Evolutionary conservation across 2,329 filamentous ascomycete species (phyloP).

Genomic region (Trichoderma sp.): DNA sequence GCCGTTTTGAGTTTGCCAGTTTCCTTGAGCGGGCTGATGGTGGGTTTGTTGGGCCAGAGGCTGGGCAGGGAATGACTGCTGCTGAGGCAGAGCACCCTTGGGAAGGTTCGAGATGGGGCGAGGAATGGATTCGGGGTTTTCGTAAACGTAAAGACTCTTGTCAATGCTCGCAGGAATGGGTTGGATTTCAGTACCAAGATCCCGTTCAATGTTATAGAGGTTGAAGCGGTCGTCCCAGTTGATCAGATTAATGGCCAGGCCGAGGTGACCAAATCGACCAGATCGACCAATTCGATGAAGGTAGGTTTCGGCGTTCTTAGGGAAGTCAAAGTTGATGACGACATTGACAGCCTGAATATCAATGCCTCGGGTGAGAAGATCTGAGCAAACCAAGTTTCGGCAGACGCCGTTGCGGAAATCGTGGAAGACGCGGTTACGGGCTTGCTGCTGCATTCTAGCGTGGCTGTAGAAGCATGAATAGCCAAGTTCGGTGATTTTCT

Average conservation of each 20-base stretch:
- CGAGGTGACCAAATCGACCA: constrained; percentile 92
- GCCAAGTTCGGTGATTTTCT: constrained; percentile 98
- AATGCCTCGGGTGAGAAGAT: constrained; percentile 95
- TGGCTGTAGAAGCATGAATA: constrained; percentile 99
- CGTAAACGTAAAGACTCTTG: constrained; percentile 97
- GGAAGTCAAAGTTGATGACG: constrained; percentile 99
- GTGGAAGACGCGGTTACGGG: constrained; percentile 97
- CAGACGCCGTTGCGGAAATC: constrained; percentile 98
- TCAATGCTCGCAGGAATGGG: constrained; percentile 94
- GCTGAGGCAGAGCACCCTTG: constrained; percentile 32
- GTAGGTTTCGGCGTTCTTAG: constrained; percentile 98
- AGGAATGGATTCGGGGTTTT: constrained; percentile 91
- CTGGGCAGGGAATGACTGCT: constrained; percentile 20
- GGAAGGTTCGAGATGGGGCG: constrained; percentile 64
- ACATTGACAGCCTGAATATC: constrained; percentile 99
- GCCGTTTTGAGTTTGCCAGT: constrained; percentile 43
- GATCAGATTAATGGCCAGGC: constrained; percentile 97
- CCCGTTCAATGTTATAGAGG: constrained; percentile 96
- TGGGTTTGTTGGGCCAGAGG: constrained; percentile 12
- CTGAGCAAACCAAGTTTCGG: constrained; percentile 96
- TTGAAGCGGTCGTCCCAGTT: constrained; percentile 99
- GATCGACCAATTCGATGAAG: constrained; percentile 97
- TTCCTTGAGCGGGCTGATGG: constrained; percentile 35
- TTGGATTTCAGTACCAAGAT: constrained; percentile 94
- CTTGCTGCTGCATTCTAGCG: constrained; percentile 94